phyloP scores from a whole-genome alignment of 495 filamentous ascomycete species.

The Penicillium lividum region DNA sequence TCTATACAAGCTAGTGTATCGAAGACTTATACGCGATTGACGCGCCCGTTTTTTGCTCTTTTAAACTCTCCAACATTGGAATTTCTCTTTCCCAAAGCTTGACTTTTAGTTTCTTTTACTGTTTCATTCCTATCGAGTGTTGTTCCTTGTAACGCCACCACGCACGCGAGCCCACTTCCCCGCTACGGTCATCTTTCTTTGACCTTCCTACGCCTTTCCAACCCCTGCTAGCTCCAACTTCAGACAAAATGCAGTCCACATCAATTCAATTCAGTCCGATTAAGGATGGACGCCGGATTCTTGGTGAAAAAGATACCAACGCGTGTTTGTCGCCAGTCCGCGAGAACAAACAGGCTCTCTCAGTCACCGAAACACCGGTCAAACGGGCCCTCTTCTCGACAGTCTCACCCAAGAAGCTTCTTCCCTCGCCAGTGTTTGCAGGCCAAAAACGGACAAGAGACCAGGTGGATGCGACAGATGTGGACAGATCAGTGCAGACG shows the following conservation, averaged over 20 bases:
- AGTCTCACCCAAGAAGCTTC: conserved; percentile 37
- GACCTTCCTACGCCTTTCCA: not conserved
- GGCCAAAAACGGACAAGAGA: conserved; percentile 48
- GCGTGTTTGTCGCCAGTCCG: conserved; percentile 46
- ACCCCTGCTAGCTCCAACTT: not conserved
- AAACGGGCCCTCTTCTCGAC: conserved; percentile 35
- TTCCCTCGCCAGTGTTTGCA: conserved; percentile 41
- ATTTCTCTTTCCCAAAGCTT: not conserved
- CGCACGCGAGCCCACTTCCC: conserved; percentile 14
- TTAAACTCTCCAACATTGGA: not conserved
- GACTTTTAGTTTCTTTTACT: no score
- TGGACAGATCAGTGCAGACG: conserved; percentile 21
- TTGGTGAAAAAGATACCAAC: conserved; percentile 49
- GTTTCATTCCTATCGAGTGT: not conserved
- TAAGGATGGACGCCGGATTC: conserved; percentile 46
- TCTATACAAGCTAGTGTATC: conserved; percentile 34
- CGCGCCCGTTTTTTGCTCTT: conserved; percentile 27
- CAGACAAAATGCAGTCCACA: conserved; percentile 30
- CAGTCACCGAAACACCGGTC: conserved; percentile 29
- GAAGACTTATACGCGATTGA: conserved; percentile 33
- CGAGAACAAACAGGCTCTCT: conserved; percentile 28
- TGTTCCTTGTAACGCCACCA: conserved; percentile 1
- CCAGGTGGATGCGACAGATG: conserved; percentile 34
- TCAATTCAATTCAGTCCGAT: conserved; percentile 36
- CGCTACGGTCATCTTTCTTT: conserved; percentile 15